Conservation (phyloP, 2,329 filamentous ascomycete genomes). For the Ceratocystis colombiana region DNA sequence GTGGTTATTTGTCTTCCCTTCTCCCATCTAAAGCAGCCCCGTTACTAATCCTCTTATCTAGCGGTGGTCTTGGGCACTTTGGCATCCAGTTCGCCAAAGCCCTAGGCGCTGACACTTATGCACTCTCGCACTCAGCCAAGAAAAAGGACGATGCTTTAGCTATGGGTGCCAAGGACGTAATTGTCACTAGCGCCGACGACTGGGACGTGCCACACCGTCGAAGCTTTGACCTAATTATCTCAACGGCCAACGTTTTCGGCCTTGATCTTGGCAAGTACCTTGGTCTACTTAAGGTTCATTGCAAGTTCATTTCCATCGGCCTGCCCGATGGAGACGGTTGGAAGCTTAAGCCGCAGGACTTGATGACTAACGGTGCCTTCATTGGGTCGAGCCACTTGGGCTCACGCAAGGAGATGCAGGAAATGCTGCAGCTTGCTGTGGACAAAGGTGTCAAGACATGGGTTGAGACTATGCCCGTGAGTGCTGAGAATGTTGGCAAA, state of each 20-base stretch:
- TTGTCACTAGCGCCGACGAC: conserved; percentile 44
- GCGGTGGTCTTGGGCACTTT: conserved; percentile 59
- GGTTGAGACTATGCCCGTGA: conserved; percentile 65
- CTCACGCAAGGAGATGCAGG: conserved; percentile 57
- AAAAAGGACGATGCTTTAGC: conserved; percentile 46
- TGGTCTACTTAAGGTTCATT: conserved; percentile 69
- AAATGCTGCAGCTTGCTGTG: conserved; percentile 61
- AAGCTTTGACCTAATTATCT: conserved; percentile 62
- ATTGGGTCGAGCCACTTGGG: conserved; percentile 64
- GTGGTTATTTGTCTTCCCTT: background rate
- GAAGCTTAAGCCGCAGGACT: conserved; percentile 60
- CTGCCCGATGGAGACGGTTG: conserved; percentile 68
- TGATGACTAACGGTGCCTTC: conserved; percentile 63
- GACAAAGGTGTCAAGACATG: conserved; percentile 60
- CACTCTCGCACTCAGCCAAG: conserved; percentile 45
- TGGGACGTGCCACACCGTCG: conserved; percentile 45
- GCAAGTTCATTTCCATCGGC: conserved; percentile 68
- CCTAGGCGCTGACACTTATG: conserved; percentile 46
- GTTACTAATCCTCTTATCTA: background rate
- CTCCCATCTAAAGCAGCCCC: background rate
- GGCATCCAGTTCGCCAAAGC: conserved; percentile 57
- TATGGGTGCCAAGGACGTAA: conserved; percentile 47
- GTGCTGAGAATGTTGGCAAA: conserved; percentile 44
- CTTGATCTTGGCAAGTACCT: conserved; percentile 66
- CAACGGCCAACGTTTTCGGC: conserved; percentile 55